Evolutionary conservation across 2,329 filamentous ascomycete species (phyloP), one percentile per base, ranked within the genome.

Genomic region (Alternaria conjuncta): DNA sequence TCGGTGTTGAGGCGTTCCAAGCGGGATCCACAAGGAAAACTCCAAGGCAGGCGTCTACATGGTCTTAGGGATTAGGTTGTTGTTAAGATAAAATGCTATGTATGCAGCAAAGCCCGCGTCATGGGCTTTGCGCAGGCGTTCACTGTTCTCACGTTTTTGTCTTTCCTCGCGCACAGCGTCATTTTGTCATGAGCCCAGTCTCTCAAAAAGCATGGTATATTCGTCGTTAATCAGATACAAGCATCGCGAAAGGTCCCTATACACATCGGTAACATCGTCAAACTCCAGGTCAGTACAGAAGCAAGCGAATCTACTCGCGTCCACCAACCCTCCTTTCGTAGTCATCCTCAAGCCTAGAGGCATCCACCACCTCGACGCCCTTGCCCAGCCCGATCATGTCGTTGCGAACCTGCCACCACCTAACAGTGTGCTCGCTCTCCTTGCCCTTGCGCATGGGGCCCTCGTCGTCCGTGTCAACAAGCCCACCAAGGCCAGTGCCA

Each of bases 361-460:
- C 91, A 78, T 98, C 95, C 4, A 97, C 93, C 18, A 98, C 89
- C 43, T 97, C 89, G 26, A 97, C 90, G 5, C 93, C 92, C 75
- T 96, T 91, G 15, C 95, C 95, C 61, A 94, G 85, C 3, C 95
- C 94, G 23, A 96, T 93, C 63, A 93, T 88, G 47, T 94, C 91
- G 60, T 93, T 89, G 30, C 49, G 49, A 57, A 87, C 85, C 79
- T 94, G 89, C 90, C 91, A 96, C 92, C 92, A 95, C 63, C 86
- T 84, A 30, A 65, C 67, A 0, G 64, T 60, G 28, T 78, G 75
- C 58, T 80, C 77, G 1, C 61, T 61, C 12, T 71, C 69, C 60
- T 76, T 77, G 28, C 60, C 66, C 61, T 75, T 77, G 11, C 56
- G 64, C 3, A 55, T 51, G 13, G 69, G 65, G 18, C 72, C 69